Conservation (phyloP, 2,329 filamentous ascomycete species). For the Balansia obtecta region DNA sequence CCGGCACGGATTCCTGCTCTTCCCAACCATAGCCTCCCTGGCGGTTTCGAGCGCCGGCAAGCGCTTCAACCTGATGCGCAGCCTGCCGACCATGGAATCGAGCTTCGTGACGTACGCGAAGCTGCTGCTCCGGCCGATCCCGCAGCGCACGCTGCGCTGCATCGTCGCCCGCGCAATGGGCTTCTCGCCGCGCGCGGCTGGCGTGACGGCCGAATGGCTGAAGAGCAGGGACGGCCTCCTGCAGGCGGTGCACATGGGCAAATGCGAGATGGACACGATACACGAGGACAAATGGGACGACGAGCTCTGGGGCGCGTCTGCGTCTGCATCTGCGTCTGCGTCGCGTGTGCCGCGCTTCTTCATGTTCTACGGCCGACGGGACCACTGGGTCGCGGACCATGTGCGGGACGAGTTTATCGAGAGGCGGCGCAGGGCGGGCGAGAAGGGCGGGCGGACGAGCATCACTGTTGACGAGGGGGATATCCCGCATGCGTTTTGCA, state of each 20-base stretch:
- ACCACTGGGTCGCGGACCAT: conserved; percentile 49
- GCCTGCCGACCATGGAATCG: conserved; percentile 28
- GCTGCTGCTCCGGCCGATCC: conserved; percentile 29
- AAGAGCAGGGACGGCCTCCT: conserved; percentile 43
- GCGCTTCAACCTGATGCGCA: conserved; percentile 27
- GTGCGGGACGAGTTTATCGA: conserved; percentile 43
- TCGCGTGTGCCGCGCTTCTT: conserved; percentile 35
- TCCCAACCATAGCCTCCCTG: conserved; percentile 65
- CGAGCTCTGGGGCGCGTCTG: conserved; percentile 39
- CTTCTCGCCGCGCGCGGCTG: conserved; percentile 35
- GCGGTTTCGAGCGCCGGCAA: conserved; percentile 47
- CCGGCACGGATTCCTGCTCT: conserved; percentile 49
- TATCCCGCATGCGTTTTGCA: conserved; percentile 50
- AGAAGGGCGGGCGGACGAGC: conserved; percentile 28
- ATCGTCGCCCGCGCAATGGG: conserved; percentile 31
- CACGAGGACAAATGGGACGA: conserved; percentile 46
- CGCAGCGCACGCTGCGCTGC: conserved; percentile 26
- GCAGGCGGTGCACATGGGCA: conserved; percentile 46
- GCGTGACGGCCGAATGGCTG: conserved; percentile 40
- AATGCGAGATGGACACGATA: conserved; percentile 48
- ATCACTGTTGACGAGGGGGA: conserved; percentile 42
- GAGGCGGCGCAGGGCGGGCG: conserved; percentile 14
- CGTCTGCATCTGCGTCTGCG: not conserved
- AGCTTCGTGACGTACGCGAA: conserved; percentile 29
- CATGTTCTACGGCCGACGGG: conserved; percentile 46